Evolutionary conservation across 2,329 filamentous ascomycete genomes (phyloP), one percentile per base, ranked within the genome.

Genomic region (Colletotrichum echinochloae): DNA sequence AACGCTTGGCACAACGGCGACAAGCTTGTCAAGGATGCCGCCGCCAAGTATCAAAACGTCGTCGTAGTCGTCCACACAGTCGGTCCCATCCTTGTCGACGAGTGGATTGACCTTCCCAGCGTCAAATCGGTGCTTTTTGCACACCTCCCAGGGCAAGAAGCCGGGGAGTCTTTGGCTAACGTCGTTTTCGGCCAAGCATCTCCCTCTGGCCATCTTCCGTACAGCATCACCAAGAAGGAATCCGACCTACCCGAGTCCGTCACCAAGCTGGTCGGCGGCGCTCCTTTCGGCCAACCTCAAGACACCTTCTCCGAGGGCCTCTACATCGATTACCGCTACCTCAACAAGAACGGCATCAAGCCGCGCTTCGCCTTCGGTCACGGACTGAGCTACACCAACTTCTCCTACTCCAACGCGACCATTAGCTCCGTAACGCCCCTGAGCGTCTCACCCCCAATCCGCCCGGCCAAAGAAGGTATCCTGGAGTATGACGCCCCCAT

Each of bases 41-140:
- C 94, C 0, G 81, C 82, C 1, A 80, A 76, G 51, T 84, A 82
- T 64, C 77, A 75, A 33, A 82, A 80, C 39, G 91, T 94, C 0
- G 84, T 98, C n/a, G 95, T 97, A 2, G 90, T 98, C 5, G 86
- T 97, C 3, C 95, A 98, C 77, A 89, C 93, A 0, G 93, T 98
- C 28, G 95, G 95, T 0, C 93, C 95, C 0, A 89, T 97, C 3
- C 81, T 95, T 2, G 79, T 97, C 66, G 94, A 97, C 74, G 84
- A 88, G 23, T 97, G 94, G 91, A 90, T 95, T 72, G 89, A 95
- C 62, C 82, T 93, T 0, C 90, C 92, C 1, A 89, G 89, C 28
- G 89, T 98, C 73, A 94, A 94, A 77, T 91, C 92, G 0, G 90
- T 97, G 0, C 78, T 97, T 2, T 87, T 96, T 65, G 94, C 93